These are phyloP conservation scores for Kalanchoe fedtschenkoi DNA, from an alignment of 164 flowering plant species.

Conservation along the genomic window DNA sequence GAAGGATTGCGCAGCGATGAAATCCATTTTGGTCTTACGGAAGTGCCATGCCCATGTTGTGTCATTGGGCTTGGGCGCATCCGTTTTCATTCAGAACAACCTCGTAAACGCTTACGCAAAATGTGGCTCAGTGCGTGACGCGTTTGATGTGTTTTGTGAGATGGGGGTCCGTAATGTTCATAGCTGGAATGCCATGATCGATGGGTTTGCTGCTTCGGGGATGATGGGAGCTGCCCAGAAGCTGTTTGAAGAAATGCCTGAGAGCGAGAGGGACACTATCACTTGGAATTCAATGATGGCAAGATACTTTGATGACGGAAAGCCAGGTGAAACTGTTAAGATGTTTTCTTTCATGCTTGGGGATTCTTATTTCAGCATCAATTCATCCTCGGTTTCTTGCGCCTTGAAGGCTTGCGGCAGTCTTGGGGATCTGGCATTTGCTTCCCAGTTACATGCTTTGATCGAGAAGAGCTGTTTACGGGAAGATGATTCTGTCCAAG, in stretches of 20 bases:
- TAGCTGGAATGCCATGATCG: conserved; percentile 13
- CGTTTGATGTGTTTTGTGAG: conserved; percentile 15
- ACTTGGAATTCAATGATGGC: conserved; percentile 48
- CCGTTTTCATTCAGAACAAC: conserved; percentile 41
- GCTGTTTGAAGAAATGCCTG: conserved; percentile 43
- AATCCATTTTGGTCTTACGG: neutral
- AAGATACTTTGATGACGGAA: conserved; percentile 24
- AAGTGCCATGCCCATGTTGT: conserved; percentile 33
- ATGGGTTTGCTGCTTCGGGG: conserved; percentile 20
- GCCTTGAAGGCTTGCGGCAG: conserved; percentile 41
- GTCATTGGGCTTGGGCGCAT: conserved; percentile 23
- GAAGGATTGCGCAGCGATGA: neutral
- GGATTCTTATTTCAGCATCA: conserved; percentile 11
- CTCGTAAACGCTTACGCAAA: conserved; percentile 32
- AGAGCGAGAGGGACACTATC: conserved; percentile 25
- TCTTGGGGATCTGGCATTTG: conserved; percentile 11
- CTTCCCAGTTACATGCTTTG: neutral
- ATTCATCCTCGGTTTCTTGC: conserved; percentile 25
- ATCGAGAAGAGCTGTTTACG: conserved; percentile 22
- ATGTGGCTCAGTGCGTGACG: conserved; percentile 26
- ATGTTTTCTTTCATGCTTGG: conserved; percentile 26
- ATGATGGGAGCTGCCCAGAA: conserved; percentile 18
- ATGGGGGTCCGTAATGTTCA: conserved; percentile 24
- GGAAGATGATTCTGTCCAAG: conserved; percentile 10
- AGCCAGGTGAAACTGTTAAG: conserved; percentile 15